Base-by-base conservation (phyloP, 345 rosid genomes). In the Eucalyptus sp. region DNA sequence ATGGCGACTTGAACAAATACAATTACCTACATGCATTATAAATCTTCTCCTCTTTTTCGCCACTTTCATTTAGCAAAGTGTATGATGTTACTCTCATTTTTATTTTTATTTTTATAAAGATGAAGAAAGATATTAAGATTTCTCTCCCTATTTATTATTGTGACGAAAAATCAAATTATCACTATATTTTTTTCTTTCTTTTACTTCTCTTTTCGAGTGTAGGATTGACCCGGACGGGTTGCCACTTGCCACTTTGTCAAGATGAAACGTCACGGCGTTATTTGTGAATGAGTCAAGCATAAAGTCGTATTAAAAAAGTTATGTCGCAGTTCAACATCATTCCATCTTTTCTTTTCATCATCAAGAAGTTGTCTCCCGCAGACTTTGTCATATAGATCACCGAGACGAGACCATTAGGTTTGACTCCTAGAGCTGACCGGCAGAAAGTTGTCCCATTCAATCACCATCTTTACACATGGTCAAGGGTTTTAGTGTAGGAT, bases 1-100 rank as follows among this genome's bases (percentile, higher is more conserved):
- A 41, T 11, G 2, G 4, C 1, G 3, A 37, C 2, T 0, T 0
- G 8, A 76, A 11, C 4, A 5, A 20, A 76, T 41, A 37, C 0
- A 37, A 1, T 11, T 6, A 11, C 15, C 48, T 2, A 20, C 8
- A 20, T 2, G 48, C 2, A 41, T 11, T 11, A 20, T 37, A 24
- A 41, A 41, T 18, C 80, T 33, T 6, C 6, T 17, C 80, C 24
- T 68, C 12, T 13, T 8, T 29, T 29, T 76, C 9, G 1, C 15
- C 15, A 41, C 5, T 11, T 5, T 8, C 29, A 20, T 71, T 10
- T 71, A 20, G 46, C 6, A 37, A 71, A 20, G 8, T 20, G 48
- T 20, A 68, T 2, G 12, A 68, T 17, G 44, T 33, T 17, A 17
- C 4, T 56, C 29, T 1, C 6, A 24, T 56, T 56, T 56, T 56